These are phyloP conservation scores for Crithidia acanthocephali DNA, from an alignment of 208 protist genomes.

Conservation along the genomic window DNA sequence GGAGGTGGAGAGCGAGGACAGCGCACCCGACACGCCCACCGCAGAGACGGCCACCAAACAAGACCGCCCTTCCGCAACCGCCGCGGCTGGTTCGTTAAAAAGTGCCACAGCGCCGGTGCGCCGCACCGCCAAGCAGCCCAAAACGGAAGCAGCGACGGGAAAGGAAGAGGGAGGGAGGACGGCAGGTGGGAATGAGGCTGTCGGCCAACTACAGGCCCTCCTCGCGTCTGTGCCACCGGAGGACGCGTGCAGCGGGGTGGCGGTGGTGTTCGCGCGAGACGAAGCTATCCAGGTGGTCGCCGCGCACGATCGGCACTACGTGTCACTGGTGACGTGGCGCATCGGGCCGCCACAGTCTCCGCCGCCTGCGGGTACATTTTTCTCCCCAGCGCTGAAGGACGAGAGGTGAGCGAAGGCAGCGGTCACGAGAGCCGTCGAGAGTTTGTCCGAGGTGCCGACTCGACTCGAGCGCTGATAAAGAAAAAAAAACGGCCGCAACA, in stretches of 20 bases:
- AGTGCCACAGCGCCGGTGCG: neutral
- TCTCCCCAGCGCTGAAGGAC: neutral
- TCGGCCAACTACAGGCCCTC: neutral
- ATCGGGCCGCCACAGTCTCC: neutral
- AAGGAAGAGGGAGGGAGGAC: neutral
- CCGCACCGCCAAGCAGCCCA: neutral
- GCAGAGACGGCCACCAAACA: conserved; percentile 6
- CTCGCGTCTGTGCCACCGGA: conserved; percentile 29
- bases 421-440: no score
- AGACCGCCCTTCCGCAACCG: neutral
- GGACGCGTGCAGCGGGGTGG: conserved; percentile 42
- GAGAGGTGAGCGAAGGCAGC: neutral
- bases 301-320: conserved; percentile 43
- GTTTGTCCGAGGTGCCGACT: no score
- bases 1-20: neutral
- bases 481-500: no score
- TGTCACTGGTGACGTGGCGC: conserved; percentile 58
- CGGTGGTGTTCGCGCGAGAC: conserved; percentile 26
- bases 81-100: neutral
- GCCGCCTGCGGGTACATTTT: neutral
- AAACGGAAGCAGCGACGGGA: neutral
- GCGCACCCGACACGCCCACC: neutral
- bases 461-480: no score
- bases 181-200: neutral
- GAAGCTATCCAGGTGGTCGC: conserved; percentile 41